These are phyloP conservation scores for Fusarium hainanense DNA, from an alignment of 2,329 filamentous ascomycete genomes.

Conservation along the genomic window DNA sequence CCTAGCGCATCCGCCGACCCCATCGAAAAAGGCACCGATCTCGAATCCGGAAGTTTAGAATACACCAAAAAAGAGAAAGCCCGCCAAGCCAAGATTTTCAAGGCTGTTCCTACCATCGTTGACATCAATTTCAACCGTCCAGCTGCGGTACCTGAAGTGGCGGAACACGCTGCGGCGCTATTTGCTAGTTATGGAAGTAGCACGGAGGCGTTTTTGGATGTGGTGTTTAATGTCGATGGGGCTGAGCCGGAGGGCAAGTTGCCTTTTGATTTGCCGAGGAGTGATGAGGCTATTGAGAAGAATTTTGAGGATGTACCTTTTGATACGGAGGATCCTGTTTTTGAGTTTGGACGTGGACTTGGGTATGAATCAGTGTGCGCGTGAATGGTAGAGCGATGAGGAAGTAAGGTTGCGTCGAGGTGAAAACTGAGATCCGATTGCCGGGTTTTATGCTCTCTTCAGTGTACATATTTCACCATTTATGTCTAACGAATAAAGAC, in stretches of 20 bases:
- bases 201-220: constrained; percentile 55
- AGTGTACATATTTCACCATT: neutral
- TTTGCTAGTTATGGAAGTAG: constrained; percentile 55
- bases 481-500: neutral
- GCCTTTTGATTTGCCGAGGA: constrained; percentile 52
- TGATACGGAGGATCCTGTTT: constrained; percentile 42
- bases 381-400: neutral
- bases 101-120: constrained; percentile 53
- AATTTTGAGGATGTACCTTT: constrained; percentile 42
- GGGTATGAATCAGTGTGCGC: constrained; percentile 3
- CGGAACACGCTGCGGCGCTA: constrained; percentile 52
- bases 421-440: neutral
- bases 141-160: constrained; percentile 56
- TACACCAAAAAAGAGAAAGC: constrained; percentile 47
- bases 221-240: constrained; percentile 51
- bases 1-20: constrained; percentile 36
- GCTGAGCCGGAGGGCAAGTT: constrained; percentile 32
- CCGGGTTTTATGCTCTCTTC: neutral
- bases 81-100: constrained; percentile 50
- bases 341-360: constrained; percentile 42
- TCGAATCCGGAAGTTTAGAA: constrained; percentile 51
- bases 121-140: constrained; percentile 57
- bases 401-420: neutral
- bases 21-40: constrained; percentile 37
- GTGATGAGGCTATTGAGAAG: constrained; percentile 53